Conservation (phyloP, 1,284 basidiomycete genomes). For the Marasmius oreades region DNA sequence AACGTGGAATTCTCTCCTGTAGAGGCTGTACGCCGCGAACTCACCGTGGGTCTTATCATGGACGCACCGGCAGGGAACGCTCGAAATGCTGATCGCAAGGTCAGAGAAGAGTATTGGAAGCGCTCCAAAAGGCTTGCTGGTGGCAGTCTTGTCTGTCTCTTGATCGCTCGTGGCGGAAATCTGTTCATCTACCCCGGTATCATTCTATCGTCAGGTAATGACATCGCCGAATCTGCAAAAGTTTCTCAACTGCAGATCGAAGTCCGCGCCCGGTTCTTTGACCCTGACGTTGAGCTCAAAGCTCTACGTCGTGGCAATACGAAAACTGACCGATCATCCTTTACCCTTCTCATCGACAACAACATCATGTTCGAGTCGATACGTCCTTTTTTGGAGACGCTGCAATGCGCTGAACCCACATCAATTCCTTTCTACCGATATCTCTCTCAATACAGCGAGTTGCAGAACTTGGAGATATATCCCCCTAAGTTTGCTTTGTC, state of each 20-base stretch:
- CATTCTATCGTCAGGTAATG: constrained; percentile 35
- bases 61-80: constrained; percentile 53
- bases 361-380: constrained; percentile 59
- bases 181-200: constrained; percentile 45
- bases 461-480: constrained; percentile 32
- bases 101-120: constrained; percentile 51
- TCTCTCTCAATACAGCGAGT: constrained; percentile 33
- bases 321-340: constrained; percentile 14
- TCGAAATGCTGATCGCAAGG: constrained; percentile 28
- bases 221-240: constrained; percentile 38
- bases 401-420: constrained; percentile 44
- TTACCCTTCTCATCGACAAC: constrained; percentile 47
- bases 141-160: constrained; percentile 54
- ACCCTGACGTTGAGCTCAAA: constrained; percentile 41
- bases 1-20: constrained; percentile 39
- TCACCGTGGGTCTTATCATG: constrained; percentile 41
- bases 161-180: constrained; percentile 33
- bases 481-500: constrained; percentile 45
- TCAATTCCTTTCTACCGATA: constrained; percentile 51
- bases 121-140: constrained; percentile 48
- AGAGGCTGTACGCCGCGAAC: constrained; percentile 42
- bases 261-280: constrained; percentile 50
- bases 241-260: constrained; percentile 26
- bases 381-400: constrained; percentile 57
- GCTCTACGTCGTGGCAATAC: constrained; percentile 22